phyloP scores from a whole-genome alignment of 768 basidiomycete species.

The Termitomyces sp. region DNA sequence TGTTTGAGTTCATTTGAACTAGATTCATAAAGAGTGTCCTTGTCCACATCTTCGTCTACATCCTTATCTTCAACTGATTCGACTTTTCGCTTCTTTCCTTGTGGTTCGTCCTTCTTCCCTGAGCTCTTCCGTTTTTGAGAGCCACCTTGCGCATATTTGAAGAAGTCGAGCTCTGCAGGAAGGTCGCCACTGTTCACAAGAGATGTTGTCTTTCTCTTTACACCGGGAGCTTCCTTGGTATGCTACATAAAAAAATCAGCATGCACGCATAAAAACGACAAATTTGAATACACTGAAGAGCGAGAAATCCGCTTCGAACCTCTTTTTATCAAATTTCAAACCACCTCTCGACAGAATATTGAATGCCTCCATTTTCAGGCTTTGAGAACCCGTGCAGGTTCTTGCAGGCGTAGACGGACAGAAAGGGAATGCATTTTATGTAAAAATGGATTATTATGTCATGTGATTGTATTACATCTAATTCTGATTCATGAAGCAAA shows the following conservation, averaged over 20 bases:
- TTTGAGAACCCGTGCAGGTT: neutral
- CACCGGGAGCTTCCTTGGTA: conserved; percentile 3
- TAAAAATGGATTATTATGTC: neutral
- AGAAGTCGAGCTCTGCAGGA: conserved; percentile 84
- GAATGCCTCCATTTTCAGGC: conserved; percentile 71
- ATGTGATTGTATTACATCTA: neutral
- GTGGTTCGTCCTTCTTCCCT: conserved; percentile 14
- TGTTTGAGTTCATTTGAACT: conserved; percentile 37
- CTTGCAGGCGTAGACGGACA: too few relatives aligned
- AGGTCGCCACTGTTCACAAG: conserved; percentile 39
- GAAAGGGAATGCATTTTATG: too few relatives aligned
- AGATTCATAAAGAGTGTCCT: conserved; percentile 14
- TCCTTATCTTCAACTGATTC: conserved; percentile 16
- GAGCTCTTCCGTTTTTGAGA: conserved; percentile 46
- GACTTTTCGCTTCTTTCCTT: conserved; percentile 30
- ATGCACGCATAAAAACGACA: neutral
- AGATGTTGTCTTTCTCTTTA: conserved; percentile 15
- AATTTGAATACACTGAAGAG: conserved; percentile 55
- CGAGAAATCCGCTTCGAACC: conserved; percentile 63
- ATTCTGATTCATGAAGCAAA: too few relatives aligned
- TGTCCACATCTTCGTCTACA: conserved; percentile 24
- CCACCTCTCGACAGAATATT: conserved; percentile 87
- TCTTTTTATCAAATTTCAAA: conserved; percentile 70
- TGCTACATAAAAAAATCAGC: conserved; percentile 13
- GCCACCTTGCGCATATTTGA: conserved; percentile 71